Percentiles rank a stretch among this genome's conserved stretches.
Evolutionary conservation across 352 stramenopile species (phyloP).

Genomic region (Phytophthora vignae): DNA sequence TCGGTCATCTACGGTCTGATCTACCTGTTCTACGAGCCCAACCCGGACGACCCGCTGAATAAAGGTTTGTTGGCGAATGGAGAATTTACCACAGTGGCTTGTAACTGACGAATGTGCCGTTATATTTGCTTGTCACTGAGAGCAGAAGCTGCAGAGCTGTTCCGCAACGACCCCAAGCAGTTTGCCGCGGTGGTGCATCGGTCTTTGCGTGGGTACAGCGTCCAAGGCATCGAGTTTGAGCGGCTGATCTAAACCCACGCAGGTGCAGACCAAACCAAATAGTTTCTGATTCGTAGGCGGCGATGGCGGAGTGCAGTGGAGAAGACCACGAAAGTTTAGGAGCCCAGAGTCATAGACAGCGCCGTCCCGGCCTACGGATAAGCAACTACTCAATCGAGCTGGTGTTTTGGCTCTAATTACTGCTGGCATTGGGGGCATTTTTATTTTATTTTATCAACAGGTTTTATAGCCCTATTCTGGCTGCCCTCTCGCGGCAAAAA

Average conservation of each 20-base stretch:
- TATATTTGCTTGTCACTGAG: conserved; percentile 5
- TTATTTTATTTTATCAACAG: conserved; percentile 26
- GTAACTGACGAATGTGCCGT: conserved; percentile 5
- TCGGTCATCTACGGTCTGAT: conserved; percentile 99
- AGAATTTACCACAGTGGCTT: neutral
- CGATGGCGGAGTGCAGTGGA: conserved; percentile 7
- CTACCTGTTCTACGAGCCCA: conserved; percentile 99
- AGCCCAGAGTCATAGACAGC: conserved; percentile 29
- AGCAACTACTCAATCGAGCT: conserved; percentile 30
- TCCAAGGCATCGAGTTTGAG: conserved; percentile 88
- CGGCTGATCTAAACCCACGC: conserved; percentile 65
- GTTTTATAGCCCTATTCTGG: neutral
- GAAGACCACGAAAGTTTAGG: conserved; percentile 19
- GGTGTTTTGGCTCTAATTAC: conserved; percentile 14
- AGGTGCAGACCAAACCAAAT: conserved; percentile 2
- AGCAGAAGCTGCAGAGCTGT: conserved; percentile 96
- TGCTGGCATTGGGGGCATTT: conserved; percentile 19
- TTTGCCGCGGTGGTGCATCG: conserved; percentile 93
- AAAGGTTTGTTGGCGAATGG: conserved; percentile 51
- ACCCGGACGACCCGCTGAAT: conserved; percentile 99
- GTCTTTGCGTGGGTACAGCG: conserved; percentile 82
- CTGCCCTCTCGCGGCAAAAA: neutral
- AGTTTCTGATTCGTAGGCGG: conserved; percentile 20
- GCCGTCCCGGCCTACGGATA: conserved; percentile 13
- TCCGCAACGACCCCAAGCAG: conserved; percentile 93